Evolutionary conservation across 2,329 filamentous ascomycete species (phyloP), one percentile per base, ranked within the genome.

Genomic region (Ambrosiella cleistominuta): DNA sequence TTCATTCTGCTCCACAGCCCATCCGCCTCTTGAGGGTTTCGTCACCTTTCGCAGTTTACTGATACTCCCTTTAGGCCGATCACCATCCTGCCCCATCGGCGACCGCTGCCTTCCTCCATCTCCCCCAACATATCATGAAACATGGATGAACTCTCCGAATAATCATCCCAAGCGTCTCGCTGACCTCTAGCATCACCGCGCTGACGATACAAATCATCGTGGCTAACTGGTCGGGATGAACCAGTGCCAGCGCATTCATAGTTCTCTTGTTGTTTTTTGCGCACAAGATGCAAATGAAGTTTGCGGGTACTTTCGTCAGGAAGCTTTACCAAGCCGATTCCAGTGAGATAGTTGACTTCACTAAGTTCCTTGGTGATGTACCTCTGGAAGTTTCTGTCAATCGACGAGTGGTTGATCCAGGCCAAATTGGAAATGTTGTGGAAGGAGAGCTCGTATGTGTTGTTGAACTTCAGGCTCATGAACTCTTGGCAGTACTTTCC

Each of bases 331-430:
- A 61, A 40, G 12, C 45, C 27, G 19, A 27, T 51, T 7, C 59
- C 50, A 40, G 49, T 12, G 8, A 9, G 12, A 9, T 19, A 15
- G 1, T 47, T 27, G 8, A 58, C 12, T 49, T 57, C 59, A 19
- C 58, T 3, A 77, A 70, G n/a, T 75, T 66, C 3, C 13, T 56
- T 55, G 52, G 44, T 52, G 2, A 56, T 19, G 37, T 37, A 49
- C 27, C 27, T 27, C 4, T 47, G 8, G 11, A 47, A 17, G 2
- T 47, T 7, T 17, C 13, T 2, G 11, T 17, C 7, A 8, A 47
- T 2, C 11, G 44, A n/a, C 13, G 7, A 13, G 9, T 47, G n/a
- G 9, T 47, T 47, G 19, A 47, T 8, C 13, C n/a, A 11, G 13
- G n/a, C 7, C 12, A 47, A n/a, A n/a, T 47, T 17, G 11, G 19